A percentile compares a stretch with the other conserved stretches of the same genome.
phyloP scores from a whole-genome alignment of 768 basidiomycete genomes.

The Russula foetens region DNA sequence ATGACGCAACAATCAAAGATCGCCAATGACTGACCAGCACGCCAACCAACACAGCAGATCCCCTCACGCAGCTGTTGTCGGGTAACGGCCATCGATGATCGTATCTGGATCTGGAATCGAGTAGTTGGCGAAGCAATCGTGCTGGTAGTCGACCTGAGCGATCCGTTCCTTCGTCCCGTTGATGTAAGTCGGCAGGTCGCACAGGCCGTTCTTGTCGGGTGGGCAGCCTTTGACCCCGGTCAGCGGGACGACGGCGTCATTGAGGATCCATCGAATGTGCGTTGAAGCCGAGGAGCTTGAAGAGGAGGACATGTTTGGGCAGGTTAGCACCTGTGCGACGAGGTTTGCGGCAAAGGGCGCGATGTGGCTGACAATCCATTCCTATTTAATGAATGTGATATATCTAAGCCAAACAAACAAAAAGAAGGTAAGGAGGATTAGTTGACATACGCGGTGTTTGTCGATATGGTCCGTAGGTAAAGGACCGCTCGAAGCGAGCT shows the following conservation, averaged over 20 bases:
- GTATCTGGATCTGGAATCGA: constrained; percentile 34
- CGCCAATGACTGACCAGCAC: not conserved
- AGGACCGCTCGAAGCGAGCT: constrained; percentile 34
- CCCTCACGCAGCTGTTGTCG: not conserved
- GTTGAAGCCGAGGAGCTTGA: constrained; percentile 16
- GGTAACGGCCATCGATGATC: constrained; percentile 31
- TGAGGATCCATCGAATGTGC: constrained; percentile 38
- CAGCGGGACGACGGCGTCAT: constrained; percentile 42
- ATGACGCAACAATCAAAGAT: too few relatives aligned
- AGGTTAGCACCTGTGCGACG: constrained; percentile 38
- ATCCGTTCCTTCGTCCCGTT: constrained; percentile 31
- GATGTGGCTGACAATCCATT: constrained; percentile 35
- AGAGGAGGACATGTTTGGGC: constrained; percentile 22
- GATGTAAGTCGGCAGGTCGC: constrained; percentile 34
- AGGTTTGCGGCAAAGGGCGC: constrained; percentile 43
- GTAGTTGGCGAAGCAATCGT: constrained; percentile 41
- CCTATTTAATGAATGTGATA: not conserved
- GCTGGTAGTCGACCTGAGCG: constrained; percentile 33
- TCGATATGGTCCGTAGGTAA: constrained; percentile 33
- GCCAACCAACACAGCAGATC: not conserved
- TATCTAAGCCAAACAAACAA: not conserved
- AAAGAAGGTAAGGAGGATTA: not conserved
- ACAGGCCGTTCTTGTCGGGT: constrained; percentile 35
- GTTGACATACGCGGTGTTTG: constrained; percentile 23
- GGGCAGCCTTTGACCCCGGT: constrained; percentile 36